Percentiles rank a stretch among this genome's conserved stretches.
phyloP scores from a whole-genome alignment of 169 alveolate genomes.

The Eimeria praecox region DNA sequence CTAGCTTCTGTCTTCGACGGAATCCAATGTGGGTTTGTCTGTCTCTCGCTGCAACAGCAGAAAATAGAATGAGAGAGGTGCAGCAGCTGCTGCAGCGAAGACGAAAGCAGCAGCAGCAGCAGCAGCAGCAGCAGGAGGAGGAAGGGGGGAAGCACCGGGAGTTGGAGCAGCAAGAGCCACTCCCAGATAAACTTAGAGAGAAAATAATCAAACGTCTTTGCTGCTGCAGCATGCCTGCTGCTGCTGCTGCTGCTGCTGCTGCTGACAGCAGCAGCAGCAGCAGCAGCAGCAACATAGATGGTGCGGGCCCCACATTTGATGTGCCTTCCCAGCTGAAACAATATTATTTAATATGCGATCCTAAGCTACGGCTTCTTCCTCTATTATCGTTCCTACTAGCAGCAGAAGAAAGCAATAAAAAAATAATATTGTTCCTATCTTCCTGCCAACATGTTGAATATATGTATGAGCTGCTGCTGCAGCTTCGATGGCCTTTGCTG shows the following conservation, averaged over 20 bases:
- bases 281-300: slow-evolving; percentile 24
- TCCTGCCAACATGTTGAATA: slow-evolving; percentile 73
- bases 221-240: neutral
- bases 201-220: neutral
- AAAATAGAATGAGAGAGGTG: neutral
- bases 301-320: neutral
- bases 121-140: slow-evolving; percentile 6
- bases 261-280: neutral
- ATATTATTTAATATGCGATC: neutral
- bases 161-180: neutral
- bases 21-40: slow-evolving; percentile 53
- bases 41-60: neutral
- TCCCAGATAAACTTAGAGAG: neutral
- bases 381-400: slow-evolving; percentile 58
- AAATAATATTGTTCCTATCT: slow-evolving; percentile 57
- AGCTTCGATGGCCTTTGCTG: slow-evolving; percentile 39
- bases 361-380: slow-evolving; percentile 54
- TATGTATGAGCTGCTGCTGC: slow-evolving; percentile 22
- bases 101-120: neutral
- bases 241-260: slow-evolving; percentile 30
- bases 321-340: slow-evolving; percentile 69
- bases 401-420: slow-evolving; percentile 33
- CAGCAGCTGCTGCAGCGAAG: slow-evolving; percentile 41
- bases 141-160: neutral
- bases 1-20: slow-evolving; percentile 65